A percentile compares a stretch with the other conserved stretches of the same genome.
phyloP scores from a whole-genome alignment of 371 early-diverging fungal species.

The Neoconidiobolus thromboides region DNA sequence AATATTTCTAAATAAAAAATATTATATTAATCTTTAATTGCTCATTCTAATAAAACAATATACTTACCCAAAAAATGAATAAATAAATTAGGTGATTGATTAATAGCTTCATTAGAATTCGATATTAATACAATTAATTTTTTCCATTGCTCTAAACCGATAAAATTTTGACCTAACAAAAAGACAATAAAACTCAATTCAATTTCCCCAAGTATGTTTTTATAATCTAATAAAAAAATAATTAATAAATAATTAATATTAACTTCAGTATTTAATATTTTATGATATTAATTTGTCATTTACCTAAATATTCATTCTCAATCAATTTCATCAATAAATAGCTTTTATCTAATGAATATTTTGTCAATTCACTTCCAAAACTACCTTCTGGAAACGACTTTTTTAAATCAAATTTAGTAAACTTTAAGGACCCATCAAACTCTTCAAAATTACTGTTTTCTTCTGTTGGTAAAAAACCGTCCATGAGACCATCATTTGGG shows the following conservation, averaged over 20 bases:
- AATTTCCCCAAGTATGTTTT: conserved; percentile 47
- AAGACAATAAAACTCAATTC: conserved; percentile 65
- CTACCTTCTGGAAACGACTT: conserved; percentile 63
- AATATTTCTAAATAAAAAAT: neutral
- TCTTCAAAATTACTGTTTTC: conserved; percentile 6
- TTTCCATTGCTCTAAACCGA: conserved; percentile 83
- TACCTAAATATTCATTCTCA: neutral
- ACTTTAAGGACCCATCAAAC: conserved; percentile 10
- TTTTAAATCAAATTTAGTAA: conserved; percentile 52
- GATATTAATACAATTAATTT: conserved; percentile 48
- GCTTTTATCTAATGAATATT: conserved; percentile 77
- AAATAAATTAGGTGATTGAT: conserved; percentile 20
- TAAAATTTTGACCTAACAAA: conserved; percentile 62
- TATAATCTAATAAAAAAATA: too few relatives aligned
- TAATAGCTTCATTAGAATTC: conserved; percentile 33
- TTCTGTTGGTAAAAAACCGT: conserved; percentile 14
- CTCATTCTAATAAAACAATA: neutral
- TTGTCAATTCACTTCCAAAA: conserved; percentile 43
- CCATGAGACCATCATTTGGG: conserved; percentile 31
- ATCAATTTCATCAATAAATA: conserved; percentile 43
- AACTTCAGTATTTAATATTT: neutral
- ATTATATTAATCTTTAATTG: neutral
- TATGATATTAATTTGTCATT: neutral
- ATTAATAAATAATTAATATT: conserved; percentile 12
- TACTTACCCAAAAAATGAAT: conserved; percentile 31